Base-by-base conservation (phyloP, 176 grass and related monocot genomes). In the Puya raimondii region DNA sequence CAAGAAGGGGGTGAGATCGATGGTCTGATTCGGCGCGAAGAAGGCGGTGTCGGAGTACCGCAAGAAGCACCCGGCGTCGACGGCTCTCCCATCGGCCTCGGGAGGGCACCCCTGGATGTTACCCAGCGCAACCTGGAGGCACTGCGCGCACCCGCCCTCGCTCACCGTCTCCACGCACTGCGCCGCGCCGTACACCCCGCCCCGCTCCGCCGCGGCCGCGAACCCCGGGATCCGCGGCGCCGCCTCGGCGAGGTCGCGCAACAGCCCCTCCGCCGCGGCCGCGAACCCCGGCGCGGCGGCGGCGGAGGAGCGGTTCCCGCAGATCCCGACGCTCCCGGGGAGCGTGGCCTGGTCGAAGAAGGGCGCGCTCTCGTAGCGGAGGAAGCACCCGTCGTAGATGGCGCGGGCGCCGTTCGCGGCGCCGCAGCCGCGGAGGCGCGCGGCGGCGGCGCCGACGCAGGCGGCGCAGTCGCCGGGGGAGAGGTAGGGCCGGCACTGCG, bases 51-150 rank as follows among this genome's bases (percentile, higher is more conserved):
- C 53, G 57, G 91, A 96, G 82, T 91, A 96, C 73, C 85, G 85
- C 91, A 96, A 87, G 82, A 88, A 96, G 67, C 91, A 96, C 5
- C 91, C 91, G 33, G 85, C 87, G 23, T 85, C 91, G 9, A 91
- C 63, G 4, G 86, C 76, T 27, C 84, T 79, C 27, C 87, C 91
- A 26, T 87, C 76, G 5, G 84, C 76, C 23, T 82, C 77, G 18
- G 91, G 87, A 29, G 84, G 85, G 52, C 91, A 96, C 22, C 16
- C 47, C n/a, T 76, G 64, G 56, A 96, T 85, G 71, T 96, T 96
- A 49, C 27, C 63, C 52, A 27, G 11, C 23, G 84, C 91, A 56
- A 83, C 73, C 56, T 76, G 14, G 33, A 91, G 73, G 79, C 87
- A 91, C 73, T 84, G 76, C 11, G 72, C 73, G 49, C 80, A 96